Base-by-base conservation (phyloP, 2,329 filamentous ascomycete genomes). In the Aureobasidium sp. region DNA sequence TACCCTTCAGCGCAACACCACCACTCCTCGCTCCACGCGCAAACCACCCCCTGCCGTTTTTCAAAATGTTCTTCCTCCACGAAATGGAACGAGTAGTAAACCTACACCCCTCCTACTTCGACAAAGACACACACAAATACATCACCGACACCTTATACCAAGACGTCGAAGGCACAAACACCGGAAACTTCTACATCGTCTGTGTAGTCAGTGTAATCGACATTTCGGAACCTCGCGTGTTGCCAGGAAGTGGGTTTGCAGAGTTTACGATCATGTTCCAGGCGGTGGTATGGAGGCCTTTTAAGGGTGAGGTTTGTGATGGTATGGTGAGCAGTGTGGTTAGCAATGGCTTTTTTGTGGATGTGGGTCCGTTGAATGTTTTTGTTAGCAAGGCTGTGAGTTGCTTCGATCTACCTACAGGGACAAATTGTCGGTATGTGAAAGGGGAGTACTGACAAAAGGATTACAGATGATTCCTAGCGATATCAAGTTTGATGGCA, bases 301-400 rank as follows among this genome's bases (percentile, higher is more conserved):
- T 97, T 81, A 93, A 94, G 77, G 93, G 94, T 71, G 94, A 99
- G 82, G 96, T 94, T 75, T 94, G 97, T 71, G 94, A 99, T 81
- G 93, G 92, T 46, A 87, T 96, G 68, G 93, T 97, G 63, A 89
- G 87, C 67, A 93, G 89, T 29, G 91, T 97, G 69, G 95, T 97
- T 73, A 87, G 87, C 32, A 90, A 94, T 68, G 94, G 90, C 55
- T 96, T 99, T 79, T 97, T 93, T 69, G 87, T 88, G 62, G 87
- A 91, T 70, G 89, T 89, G 66, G 90, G 90, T 1, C 90, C 90
- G 26, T 76, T 95, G 68, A 82, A 84, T 65, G 83, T 91, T 63
- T 95, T 94, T 71, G 88, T 94, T 39, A 90, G 88, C 64, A 87
- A 87, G 63, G 88, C 90, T 76, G 92, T 95, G 85, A 72, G 86